phyloP scores from a whole-genome alignment of 306 rosid genomes.

The Cucumis sativus region DNA sequence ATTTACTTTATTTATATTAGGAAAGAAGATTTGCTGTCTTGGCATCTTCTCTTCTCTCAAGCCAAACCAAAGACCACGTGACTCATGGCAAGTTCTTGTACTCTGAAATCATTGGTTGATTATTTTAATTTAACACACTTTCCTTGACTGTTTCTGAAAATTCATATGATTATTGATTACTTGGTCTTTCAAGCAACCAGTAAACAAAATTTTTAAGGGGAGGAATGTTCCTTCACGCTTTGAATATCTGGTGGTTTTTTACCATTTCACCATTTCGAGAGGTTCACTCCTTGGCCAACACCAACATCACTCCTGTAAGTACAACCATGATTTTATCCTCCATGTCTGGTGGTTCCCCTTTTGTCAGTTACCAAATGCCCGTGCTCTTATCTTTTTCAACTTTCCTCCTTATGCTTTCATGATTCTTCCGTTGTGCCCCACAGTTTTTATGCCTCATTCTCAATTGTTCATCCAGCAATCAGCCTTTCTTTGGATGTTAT shows the following conservation, averaged over 20 bases:
- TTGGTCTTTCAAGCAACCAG: not conserved
- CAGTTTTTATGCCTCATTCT: not conserved
- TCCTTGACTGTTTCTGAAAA: not conserved
- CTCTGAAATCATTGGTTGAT: not conserved
- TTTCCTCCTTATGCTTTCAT: not conserved
- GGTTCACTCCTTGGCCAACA: not conserved
- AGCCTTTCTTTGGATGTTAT: not conserved
- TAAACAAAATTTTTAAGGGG: not conserved
- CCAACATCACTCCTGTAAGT: not conserved
- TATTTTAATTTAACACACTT: not conserved
- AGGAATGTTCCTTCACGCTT: not conserved
- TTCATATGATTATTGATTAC: not conserved
- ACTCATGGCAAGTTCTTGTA: constrained; percentile 45
- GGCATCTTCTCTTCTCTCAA: constrained; percentile 74
- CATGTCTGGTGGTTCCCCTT: not conserved
- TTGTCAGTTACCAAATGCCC: not conserved
- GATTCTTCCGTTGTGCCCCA: not conserved
- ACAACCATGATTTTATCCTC: not conserved
- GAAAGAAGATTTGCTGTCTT: constrained; percentile 87
- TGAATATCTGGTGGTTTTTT: not conserved
- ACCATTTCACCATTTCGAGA: not conserved
- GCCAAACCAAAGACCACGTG: constrained; percentile 92
- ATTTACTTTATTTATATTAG: constrained; percentile 20
- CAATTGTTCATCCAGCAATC: not conserved
- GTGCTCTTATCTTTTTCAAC: not conserved